Evolutionary conservation across 345 rosid species (phyloP).

Genomic region (Barbarea vulgaris): DNA sequence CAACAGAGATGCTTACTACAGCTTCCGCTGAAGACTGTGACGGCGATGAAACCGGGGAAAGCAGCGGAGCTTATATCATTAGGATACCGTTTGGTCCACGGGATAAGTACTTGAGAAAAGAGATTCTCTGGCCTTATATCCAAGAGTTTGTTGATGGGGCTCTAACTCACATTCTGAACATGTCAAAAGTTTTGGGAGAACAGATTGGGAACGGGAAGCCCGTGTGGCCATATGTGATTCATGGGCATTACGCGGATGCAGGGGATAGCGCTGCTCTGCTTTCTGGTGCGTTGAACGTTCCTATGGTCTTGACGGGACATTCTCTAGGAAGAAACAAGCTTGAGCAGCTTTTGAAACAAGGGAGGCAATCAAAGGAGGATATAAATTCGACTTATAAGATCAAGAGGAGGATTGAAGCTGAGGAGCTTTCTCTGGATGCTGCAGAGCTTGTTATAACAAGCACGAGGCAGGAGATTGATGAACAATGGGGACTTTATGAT

Average conservation of each 20-base stretch:
- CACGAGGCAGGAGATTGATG: conserved; percentile 92
- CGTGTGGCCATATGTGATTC: conserved; percentile 95
- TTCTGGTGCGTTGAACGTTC: conserved; percentile 94
- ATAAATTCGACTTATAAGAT: conserved; percentile 92
- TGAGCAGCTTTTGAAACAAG: conserved; percentile 94
- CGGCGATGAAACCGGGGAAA: conserved; percentile 73
- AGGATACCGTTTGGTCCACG: conserved; percentile 96
- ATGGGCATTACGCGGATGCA: conserved; percentile 96
- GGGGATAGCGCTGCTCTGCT: conserved; percentile 92
- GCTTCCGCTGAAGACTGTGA: conserved; percentile 63
- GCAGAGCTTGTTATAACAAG: conserved; percentile 98
- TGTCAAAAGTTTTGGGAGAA: conserved; percentile 89
- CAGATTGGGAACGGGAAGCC: conserved; percentile 87
- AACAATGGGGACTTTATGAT: conserved; percentile 99
- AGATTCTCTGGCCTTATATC: conserved; percentile 83
- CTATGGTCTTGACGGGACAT: conserved; percentile 98
- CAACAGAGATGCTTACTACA: conserved; percentile 86
- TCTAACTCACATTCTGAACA: conserved; percentile 79
- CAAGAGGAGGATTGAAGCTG: conserved; percentile 91
- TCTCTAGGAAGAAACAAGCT: conserved; percentile 97
- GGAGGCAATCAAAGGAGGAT: conserved; percentile 86
- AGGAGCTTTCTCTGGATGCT: conserved; percentile 91
- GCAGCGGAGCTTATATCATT: conserved; percentile 91
- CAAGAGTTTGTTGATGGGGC: conserved; percentile 99
- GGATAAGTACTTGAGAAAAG: conserved; percentile 76